phyloP scores from a whole-genome alignment of 2,329 filamentous ascomycete species.

The Xylaria sp. region DNA sequence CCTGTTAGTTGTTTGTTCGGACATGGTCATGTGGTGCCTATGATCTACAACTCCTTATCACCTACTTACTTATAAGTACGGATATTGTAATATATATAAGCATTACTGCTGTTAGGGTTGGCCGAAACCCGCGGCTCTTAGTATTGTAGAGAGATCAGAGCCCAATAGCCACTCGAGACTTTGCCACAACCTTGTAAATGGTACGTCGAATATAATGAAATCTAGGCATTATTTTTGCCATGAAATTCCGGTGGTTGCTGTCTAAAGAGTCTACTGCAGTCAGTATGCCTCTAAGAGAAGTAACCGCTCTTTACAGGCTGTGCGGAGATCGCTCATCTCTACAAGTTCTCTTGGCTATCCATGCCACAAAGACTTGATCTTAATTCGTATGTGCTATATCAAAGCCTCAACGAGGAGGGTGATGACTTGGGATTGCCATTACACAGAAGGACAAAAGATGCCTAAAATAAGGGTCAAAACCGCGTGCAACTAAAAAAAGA shows the following conservation, averaged over 20 bases:
- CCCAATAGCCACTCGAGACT: conserved; percentile 4
- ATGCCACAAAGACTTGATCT: neutral
- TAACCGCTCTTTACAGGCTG: neutral
- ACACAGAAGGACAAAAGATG: neutral
- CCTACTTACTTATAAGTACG: too few species aligned
- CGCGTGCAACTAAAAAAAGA: too few species aligned
- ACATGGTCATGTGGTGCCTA: neutral
- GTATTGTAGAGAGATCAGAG: neutral
- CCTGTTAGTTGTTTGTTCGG: neutral
- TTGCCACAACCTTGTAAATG: conserved; percentile 1
- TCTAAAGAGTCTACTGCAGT: neutral
- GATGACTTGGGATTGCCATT: neutral
- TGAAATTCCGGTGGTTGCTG: neutral
- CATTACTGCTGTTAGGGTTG: too few species aligned
- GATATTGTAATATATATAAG: too few species aligned
- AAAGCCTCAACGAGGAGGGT: neutral
- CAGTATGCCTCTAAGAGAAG: neutral
- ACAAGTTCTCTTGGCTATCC: neutral
- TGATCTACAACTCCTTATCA: too few species aligned
- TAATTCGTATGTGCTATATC: neutral
- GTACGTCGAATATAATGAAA: conserved; percentile 1
- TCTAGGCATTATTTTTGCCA: conserved; percentile 2
- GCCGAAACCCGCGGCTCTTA: neutral
- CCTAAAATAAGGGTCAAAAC: too few species aligned
- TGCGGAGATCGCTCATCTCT: neutral